Evolutionary conservation across 2,329 filamentous ascomycete species (phyloP).

Genomic region (Fusarium torreyae): DNA sequence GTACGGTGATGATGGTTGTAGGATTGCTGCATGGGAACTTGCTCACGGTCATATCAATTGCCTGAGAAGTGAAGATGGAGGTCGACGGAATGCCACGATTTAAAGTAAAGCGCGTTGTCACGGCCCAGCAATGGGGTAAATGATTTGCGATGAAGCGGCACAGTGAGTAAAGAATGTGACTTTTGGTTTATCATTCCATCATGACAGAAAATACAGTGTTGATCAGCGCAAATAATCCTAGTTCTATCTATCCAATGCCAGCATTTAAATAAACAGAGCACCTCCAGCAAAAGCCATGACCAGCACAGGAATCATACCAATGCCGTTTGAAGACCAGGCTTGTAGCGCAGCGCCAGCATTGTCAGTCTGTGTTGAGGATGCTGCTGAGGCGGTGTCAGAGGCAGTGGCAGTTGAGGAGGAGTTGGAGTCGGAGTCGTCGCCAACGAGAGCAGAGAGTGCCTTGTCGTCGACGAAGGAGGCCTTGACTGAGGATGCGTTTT

Average conservation of each 20-base stretch:
- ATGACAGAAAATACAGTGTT: conserved; percentile 15
- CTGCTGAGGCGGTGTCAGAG: conserved; percentile 40
- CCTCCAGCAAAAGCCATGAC: conserved; percentile 52
- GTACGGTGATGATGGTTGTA: conserved; percentile 15
- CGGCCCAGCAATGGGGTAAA: neutral
- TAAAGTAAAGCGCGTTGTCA: neutral
- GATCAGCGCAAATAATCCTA: neutral
- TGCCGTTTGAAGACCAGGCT: conserved; percentile 44
- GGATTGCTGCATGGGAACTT: neutral
- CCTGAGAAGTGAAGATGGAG: neutral
- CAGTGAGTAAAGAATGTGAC: conserved; percentile 5
- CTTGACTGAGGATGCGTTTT: conserved; percentile 55
- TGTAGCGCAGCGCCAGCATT: conserved; percentile 49
- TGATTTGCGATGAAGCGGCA: conserved; percentile 13
- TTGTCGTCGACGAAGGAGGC: conserved; percentile 53
- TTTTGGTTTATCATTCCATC: conserved; percentile 10
- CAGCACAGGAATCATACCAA: conserved; percentile 45
- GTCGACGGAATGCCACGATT: conserved; percentile 3
- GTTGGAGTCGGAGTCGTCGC: conserved; percentile 23
- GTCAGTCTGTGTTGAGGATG: conserved; percentile 39
- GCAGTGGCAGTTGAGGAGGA: conserved; percentile 35
- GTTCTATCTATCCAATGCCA: neutral
- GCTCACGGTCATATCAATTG: neutral
- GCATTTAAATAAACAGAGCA: conserved; percentile 49
- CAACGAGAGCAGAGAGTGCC: conserved; percentile 55